Evolutionary conservation across 805 yeast genomes (phyloP).

Genomic region (Saccharomycopsis guyanensis): DNA sequence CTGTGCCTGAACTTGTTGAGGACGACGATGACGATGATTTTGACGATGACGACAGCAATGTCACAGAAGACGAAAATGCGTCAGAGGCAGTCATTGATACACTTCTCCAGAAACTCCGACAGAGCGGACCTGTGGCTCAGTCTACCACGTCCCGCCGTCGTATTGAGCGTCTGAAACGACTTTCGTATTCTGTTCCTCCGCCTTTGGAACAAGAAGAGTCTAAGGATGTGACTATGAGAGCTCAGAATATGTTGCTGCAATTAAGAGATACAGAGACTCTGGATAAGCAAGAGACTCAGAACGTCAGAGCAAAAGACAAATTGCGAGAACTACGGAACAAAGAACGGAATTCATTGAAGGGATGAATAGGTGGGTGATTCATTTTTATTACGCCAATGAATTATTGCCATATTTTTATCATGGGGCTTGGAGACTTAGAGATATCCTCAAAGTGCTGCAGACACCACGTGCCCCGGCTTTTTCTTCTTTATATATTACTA

Average conservation of each 20-base stretch:
- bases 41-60: slow-evolving; percentile 25
- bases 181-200: slow-evolving; percentile 7
- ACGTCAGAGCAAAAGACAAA: slow-evolving; percentile 15
- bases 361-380: too few species aligned
- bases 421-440: too few species aligned
- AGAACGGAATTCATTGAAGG: slow-evolving; percentile 4
- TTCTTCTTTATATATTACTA: too few species aligned
- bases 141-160: slow-evolving; percentile 37
- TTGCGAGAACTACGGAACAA: slow-evolving; percentile 16
- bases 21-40: slow-evolving; percentile 28
- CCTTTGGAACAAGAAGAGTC: slow-evolving; percentile 24
- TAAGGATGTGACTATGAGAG: slow-evolving; percentile 49
- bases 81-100: slow-evolving; percentile 61
- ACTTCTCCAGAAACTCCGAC: slow-evolving; percentile 75
- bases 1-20: slow-evolving; percentile 20
- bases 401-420: too few species aligned
- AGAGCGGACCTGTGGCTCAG: slow-evolving; percentile 71
- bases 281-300: slow-evolving; percentile 1
- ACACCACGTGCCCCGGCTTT: too few species aligned
- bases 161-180: slow-evolving; percentile 10
- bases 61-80: slow-evolving; percentile 34
- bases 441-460: too few species aligned
- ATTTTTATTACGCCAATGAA: too few species aligned
- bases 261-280: slow-evolving; percentile 35
- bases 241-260: slow-evolving; percentile 55